Evolutionary conservation across 495 filamentous ascomycete species (phyloP), one percentile per base, ranked within the genome.

Genomic region (Podospora sp.): DNA sequence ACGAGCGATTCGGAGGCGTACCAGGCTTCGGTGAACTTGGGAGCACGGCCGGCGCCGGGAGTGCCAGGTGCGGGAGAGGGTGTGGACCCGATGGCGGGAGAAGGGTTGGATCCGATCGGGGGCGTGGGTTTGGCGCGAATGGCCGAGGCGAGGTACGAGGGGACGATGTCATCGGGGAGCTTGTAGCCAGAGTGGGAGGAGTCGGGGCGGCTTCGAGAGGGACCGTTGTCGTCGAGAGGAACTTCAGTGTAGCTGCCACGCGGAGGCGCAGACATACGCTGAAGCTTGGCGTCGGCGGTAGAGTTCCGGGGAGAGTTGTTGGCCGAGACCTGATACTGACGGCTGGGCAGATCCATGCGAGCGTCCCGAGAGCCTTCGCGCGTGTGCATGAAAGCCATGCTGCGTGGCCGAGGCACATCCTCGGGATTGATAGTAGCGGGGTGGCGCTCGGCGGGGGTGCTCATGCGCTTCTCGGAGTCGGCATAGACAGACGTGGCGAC

Each of bases 301-400:
- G 80, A 83, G 63, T 78, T 79, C 58, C 80, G 82, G n/a, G 81
- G 78, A n/a, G 81, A 81, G 68, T 79, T 81, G 51, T 69, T 61
- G 0, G 78, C 75, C 6, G 78, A 72, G 64, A 82, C 64, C 63
- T 85, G 80, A 69, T 88, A 85, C 68, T 84, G 81, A 11, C 81
- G 73, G 67, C 76, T 79, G 11, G 86, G 84, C 0, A 88, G 75
- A 52, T 86, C 80, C 25, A 77, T 57, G 27, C 82, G 81, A 18
- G 85, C 83, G 69, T 84, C 81, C 22, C 80, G 79, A 72, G 89
- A 91, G 26, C 85, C 79, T 12, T 77, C 80, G 50, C 92, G 83
- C 0, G 90, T 92, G 72, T 93, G 88, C 81, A 89, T 84, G 78
- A 96, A 96, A 8, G 92, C 88, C 27, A 95, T 78, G 8, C 81